Conservation (phyloP, 495 filamentous ascomycete species). For the Neurospora tetrasperma region DNA sequence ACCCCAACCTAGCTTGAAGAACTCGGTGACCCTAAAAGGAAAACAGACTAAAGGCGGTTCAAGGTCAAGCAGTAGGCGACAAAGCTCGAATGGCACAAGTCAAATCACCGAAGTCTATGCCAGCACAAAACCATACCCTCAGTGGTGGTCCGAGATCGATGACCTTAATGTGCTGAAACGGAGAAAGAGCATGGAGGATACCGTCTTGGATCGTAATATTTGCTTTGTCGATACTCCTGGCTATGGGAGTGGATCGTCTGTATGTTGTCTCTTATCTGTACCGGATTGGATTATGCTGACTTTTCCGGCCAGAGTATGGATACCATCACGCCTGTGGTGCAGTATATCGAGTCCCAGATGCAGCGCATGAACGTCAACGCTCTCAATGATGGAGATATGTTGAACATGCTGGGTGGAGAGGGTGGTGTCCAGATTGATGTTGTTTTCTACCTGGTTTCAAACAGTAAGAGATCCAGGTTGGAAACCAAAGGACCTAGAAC, state of each 20-base stretch:
- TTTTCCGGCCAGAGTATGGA: slow-evolving; percentile 38
- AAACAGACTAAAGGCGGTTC: neutral
- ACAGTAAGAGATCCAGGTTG: slow-evolving; percentile 17
- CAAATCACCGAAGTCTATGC: slow-evolving; percentile 76
- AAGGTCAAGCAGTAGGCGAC: neutral
- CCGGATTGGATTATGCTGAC: slow-evolving; percentile 1
- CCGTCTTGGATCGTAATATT: slow-evolving; percentile 81
- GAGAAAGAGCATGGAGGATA: slow-evolving; percentile 70
- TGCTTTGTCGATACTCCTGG: slow-evolving; percentile 91
- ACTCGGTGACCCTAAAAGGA: slow-evolving; percentile 4
- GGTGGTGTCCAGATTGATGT: slow-evolving; percentile 86
- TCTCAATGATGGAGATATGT: slow-evolving; percentile 60
- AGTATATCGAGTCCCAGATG: slow-evolving; percentile 70
- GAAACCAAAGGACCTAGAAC: neutral
- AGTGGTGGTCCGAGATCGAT: slow-evolving; percentile 91
- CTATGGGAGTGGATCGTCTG: slow-evolving; percentile 52
- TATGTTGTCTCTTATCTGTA: slow-evolving; percentile 22
- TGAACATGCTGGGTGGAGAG: slow-evolving; percentile 71
- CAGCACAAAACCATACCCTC: slow-evolving; percentile 84
- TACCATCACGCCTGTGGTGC: slow-evolving; percentile 55
- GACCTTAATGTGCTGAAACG: slow-evolving; percentile 57
- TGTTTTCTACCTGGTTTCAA: slow-evolving; percentile 65
- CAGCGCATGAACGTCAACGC: slow-evolving; percentile 50
- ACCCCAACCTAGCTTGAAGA: slow-evolving; percentile 14
- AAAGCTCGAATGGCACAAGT: slow-evolving; percentile 24